Evolutionary conservation across 805 yeast species (phyloP).

Genomic region (Sugiyamaella smithiae): DNA sequence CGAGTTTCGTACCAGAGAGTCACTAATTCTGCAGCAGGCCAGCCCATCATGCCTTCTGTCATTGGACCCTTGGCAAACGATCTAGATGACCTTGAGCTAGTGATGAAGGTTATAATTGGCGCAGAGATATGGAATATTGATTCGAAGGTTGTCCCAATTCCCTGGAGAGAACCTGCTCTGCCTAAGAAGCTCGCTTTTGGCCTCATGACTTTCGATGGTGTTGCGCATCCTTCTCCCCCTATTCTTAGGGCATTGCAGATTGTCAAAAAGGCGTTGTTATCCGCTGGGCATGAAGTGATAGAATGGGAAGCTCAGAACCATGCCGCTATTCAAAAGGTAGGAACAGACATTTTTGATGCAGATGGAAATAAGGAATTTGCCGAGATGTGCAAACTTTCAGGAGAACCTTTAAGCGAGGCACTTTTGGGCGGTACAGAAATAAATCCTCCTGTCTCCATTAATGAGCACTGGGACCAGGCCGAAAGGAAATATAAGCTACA

Average conservation of each 20-base stretch:
- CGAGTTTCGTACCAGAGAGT: constrained; percentile 25
- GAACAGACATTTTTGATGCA: constrained; percentile 5
- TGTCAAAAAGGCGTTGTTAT: constrained; percentile 26
- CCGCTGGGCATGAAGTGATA: constrained; percentile 23
- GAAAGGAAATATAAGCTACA: constrained; percentile 28
- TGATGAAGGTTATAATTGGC: constrained; percentile 39
- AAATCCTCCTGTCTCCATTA: neutral
- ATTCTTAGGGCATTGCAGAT: constrained; percentile 44
- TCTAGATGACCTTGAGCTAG: constrained; percentile 40
- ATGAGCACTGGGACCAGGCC: constrained; percentile 15
- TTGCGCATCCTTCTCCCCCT: constrained; percentile 49
- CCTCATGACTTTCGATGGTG: constrained; percentile 38
- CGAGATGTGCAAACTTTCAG: constrained; percentile 9
- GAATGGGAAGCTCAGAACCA: constrained; percentile 34
- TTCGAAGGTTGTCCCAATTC: constrained; percentile 49
- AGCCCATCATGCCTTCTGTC: constrained; percentile 39
- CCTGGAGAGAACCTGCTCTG: constrained; percentile 42
- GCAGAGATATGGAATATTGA: constrained; percentile 48
- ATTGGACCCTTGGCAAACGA: constrained; percentile 48
- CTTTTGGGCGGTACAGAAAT: constrained; percentile 1
- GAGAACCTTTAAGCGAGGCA: constrained; percentile 18
- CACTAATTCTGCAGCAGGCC: constrained; percentile 37
- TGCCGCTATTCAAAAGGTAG: neutral
- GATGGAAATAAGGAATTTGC: constrained; percentile 12
- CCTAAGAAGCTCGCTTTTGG: constrained; percentile 8